Evolutionary conservation across 2,329 filamentous ascomycete species (phyloP), one percentile per base, ranked within the genome.

Genomic region (Epichloe scottii): DNA sequence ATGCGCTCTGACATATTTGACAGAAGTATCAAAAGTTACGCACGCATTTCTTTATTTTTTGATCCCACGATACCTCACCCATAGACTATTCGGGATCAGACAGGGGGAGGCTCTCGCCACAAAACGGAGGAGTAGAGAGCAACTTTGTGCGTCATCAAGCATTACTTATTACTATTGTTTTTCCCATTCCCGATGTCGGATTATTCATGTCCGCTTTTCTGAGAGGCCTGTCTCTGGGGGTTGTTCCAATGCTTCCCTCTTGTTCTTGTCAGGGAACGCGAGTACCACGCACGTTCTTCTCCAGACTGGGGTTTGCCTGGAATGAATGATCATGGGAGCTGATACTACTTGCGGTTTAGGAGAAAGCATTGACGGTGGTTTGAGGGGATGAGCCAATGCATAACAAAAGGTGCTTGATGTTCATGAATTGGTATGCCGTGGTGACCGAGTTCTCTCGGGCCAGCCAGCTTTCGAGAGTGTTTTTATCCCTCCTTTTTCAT

Each of bases 41-140:
- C 62, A 61, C 63, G 63, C 66, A 66, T 70, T 65, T 65, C 26
- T 17, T 46, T 44, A 17, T 33, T 33, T 39, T 48, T 50, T 62
- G 62, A 65, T 67, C 66, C 51, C 67, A 73, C 73, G 72, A 75
- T 75, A 75, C 73, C 71, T 73, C 62, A 63, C 63, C 63, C 63
- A 71, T 73, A 73, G 71, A 73, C 63, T 60, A 63, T 62, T 57
- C 55, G 58, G 61, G 64, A 60, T 62, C 61, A 58, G 49, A 53
- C 49, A 52, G 49, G 52, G 52, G 46, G 48, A 48, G 57, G 56
- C 63, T 63, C 61, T 62, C 60, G 58, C 56, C 58, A 56, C 34
- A 6, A 62, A 60, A 60, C 59, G 60, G 58, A 59, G 56, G 55
- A 57, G 40, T 34, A 35, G 48, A 54, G 49, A 51, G 49, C 52